phyloP scores from a whole-genome alignment of 176 grass and related monocot species.

The Musa schizocarpa region DNA sequence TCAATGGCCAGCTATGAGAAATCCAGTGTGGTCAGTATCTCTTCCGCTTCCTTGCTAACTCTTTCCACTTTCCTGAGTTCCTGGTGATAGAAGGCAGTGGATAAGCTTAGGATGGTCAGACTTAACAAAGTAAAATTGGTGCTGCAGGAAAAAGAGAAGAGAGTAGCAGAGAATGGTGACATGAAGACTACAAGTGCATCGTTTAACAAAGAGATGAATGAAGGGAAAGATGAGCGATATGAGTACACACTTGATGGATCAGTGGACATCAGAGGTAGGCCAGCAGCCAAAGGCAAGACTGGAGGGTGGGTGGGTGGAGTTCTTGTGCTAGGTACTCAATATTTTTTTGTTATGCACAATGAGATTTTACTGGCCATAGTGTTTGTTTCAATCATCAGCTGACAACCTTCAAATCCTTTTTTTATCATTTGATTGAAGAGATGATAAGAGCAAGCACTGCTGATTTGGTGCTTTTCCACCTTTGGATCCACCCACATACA shows the following conservation, averaged over 20 bases:
- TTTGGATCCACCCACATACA: too few relatives aligned
- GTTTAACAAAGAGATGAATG: background rate
- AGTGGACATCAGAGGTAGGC: constrained; percentile 13
- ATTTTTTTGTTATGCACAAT: background rate
- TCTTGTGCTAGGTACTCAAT: constrained; percentile 12
- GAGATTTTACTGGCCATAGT: too few relatives aligned
- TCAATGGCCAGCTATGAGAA: background rate
- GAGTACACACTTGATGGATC: constrained; percentile 20
- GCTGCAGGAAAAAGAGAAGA: background rate
- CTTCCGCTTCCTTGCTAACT: background rate
- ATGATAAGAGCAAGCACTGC: too few relatives aligned
- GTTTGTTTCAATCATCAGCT: too few relatives aligned
- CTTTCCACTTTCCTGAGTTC: background rate
- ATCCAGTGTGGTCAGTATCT: background rate
- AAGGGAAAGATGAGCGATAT: background rate
- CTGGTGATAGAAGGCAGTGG: background rate
- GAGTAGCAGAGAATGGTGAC: background rate
- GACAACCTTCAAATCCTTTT: too few relatives aligned
- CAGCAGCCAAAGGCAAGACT: constrained; percentile 11
- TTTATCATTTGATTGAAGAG: too few relatives aligned
- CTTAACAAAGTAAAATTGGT: background rate
- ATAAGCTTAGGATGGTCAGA: background rate
- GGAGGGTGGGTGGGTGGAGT: constrained; percentile 9
- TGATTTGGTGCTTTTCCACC: too few relatives aligned
- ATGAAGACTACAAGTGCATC: background rate